A percentile compares a stretch with the other conserved stretches of the same genome.
phyloP scores from a whole-genome alignment of 169 alveolate species.

The Plasmodium gaboni region DNA sequence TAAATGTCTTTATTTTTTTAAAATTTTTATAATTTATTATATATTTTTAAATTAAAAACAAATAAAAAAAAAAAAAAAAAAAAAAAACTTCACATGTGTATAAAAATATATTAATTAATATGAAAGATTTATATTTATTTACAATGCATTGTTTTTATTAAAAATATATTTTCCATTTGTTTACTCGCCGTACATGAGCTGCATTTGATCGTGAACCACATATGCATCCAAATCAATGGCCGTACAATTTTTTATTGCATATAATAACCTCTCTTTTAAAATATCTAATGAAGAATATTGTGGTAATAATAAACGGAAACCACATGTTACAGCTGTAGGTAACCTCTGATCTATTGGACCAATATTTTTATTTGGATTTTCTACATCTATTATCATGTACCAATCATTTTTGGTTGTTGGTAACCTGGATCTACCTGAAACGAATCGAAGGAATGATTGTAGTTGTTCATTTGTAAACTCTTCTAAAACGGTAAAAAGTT shows the following conservation, averaged over 20 bases:
- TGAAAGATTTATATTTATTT: too few relatives aligned
- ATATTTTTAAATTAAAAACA: neutral
- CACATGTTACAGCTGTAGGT: constrained; percentile 94
- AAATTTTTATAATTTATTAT: neutral
- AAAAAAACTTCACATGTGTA: neutral
- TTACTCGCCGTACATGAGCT: constrained; percentile 77
- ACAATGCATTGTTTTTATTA: too few relatives aligned
- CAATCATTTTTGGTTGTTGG: constrained; percentile 92
- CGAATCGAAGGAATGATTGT: constrained; percentile 92
- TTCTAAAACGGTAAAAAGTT: constrained; percentile 89
- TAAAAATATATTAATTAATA: too few relatives aligned
- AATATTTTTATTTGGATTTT: constrained; percentile 41
- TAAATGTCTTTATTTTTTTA: neutral
- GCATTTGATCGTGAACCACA: constrained; percentile 88
- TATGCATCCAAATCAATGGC: constrained; percentile 94
- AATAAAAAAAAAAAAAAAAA: neutral
- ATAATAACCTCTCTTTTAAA: constrained; percentile 88
- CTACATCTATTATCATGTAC: constrained; percentile 91
- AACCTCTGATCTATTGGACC: constrained; percentile 85
- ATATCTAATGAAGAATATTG: constrained; percentile 88
- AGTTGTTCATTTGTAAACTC: constrained; percentile 89
- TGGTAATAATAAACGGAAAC: constrained; percentile 92
- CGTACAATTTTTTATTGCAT: constrained; percentile 92
- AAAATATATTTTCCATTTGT: too few relatives aligned
- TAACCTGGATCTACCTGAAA: constrained; percentile 92